Percentiles rank a stretch among this genome's conserved stretches.
Evolutionary conservation across 2,329 filamentous ascomycete species (phyloP).

Genomic region (Acrocalymma vagum): DNA sequence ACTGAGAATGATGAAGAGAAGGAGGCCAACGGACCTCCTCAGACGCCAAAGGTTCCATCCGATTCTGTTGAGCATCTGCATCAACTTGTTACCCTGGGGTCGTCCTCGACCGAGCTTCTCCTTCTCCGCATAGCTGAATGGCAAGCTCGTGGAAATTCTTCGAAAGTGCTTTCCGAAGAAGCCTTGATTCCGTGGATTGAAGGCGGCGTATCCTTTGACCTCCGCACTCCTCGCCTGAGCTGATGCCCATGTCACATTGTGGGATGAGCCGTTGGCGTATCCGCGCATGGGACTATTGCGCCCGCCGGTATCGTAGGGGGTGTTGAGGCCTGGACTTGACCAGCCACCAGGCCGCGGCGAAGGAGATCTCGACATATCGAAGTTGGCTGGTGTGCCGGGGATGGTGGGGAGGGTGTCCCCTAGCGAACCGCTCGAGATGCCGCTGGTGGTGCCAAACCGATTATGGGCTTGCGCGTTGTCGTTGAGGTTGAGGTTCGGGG

Average conservation of each 20-base stretch:
- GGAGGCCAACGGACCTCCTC: slow-evolving; percentile 69
- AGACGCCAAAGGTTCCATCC: slow-evolving; percentile 68
- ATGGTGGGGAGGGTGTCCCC: slow-evolving; percentile 46
- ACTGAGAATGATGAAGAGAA: slow-evolving; percentile 67
- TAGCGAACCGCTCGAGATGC: slow-evolving; percentile 38
- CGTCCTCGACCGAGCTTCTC: slow-evolving; percentile 74
- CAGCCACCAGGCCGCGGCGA: slow-evolving; percentile 88
- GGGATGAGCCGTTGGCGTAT: slow-evolving; percentile 59
- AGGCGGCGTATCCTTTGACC: slow-evolving; percentile 78
- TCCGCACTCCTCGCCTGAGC: slow-evolving; percentile 79
- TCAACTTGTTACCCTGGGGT: slow-evolving; percentile 42
- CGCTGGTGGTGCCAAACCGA: slow-evolving; percentile 43
- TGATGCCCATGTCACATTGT: slow-evolving; percentile 79
- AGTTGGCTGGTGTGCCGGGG: slow-evolving; percentile 44
- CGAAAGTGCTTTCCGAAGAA: slow-evolving; percentile 89
- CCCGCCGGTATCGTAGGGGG: slow-evolving; percentile 69
- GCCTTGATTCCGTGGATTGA: slow-evolving; percentile 81
- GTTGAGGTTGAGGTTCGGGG: slow-evolving; percentile 41
- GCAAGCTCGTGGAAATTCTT: slow-evolving; percentile 79
- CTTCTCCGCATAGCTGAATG: slow-evolving; percentile 76
- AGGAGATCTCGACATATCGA: slow-evolving; percentile 83
- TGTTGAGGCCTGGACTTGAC: slow-evolving; percentile 82
- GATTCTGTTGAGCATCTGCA: slow-evolving; percentile 46
- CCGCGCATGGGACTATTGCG: slow-evolving; percentile 75
- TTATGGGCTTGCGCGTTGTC: slow-evolving; percentile 31